phyloP scores from a whole-genome alignment of 2,329 filamentous ascomycete genomes.

The Colletotrichum tropicicola region DNA sequence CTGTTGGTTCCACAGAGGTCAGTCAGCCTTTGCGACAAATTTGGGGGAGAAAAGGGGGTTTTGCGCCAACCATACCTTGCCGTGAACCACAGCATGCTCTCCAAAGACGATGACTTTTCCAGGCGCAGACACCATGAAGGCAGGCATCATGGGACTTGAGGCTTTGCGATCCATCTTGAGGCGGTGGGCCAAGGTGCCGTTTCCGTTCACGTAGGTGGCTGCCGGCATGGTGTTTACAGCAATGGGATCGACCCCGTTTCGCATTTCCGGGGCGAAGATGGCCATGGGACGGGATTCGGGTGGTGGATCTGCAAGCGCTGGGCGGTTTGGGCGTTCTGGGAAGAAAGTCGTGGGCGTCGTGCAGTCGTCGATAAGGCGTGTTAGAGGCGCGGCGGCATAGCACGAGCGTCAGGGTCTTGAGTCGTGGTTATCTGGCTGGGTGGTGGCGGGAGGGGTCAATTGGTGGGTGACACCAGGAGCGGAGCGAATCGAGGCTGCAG shows the following conservation, averaged over 20 bases:
- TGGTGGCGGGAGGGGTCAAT: constrained; percentile 24
- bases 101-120: constrained; percentile 99
- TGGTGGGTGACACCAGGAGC: constrained; percentile 15
- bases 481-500: constrained; percentile 19
- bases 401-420: constrained; percentile 7
- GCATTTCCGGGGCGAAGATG: constrained; percentile 40
- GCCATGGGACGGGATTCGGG: constrained; percentile 35
- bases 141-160: constrained; percentile 77
- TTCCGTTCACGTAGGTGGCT: constrained; percentile 43
- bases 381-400: not conserved
- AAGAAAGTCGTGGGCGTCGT: not conserved
- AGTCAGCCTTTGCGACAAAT: not conserved
- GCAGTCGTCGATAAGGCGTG: not conserved
- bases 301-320: not conserved
- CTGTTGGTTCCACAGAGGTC: constrained; percentile 48
- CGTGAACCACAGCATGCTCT: constrained; percentile 97
- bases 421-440: not conserved
- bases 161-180: constrained; percentile 61
- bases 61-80: constrained; percentile 70
- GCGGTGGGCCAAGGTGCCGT: constrained; percentile 43
- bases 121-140: constrained; percentile 98
- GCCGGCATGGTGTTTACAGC: constrained; percentile 34
- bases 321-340: constrained; percentile 35
- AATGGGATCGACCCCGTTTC: constrained; percentile 37
- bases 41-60: constrained; percentile 2